These are phyloP conservation scores for Albugo laibachii DNA, from an alignment of 352 stramenopile genomes.

Conservation along the genomic window DNA sequence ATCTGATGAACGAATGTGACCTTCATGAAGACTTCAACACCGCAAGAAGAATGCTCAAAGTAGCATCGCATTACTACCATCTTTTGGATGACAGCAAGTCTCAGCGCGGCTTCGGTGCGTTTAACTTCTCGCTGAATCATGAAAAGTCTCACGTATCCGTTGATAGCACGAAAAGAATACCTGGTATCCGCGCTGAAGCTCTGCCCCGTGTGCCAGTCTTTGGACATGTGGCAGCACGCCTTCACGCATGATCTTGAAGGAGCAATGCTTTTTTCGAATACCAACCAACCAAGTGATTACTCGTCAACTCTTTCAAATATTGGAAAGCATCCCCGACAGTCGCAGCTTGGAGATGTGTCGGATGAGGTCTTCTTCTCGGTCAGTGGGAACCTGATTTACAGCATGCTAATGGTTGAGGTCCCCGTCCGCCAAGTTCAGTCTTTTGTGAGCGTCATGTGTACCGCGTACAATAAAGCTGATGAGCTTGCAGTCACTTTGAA, in stretches of 20 bases:
- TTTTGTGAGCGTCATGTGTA: conserved; percentile 67
- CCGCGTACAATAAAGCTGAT: conserved; percentile 53
- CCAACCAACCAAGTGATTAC: neutral
- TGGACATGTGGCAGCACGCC: conserved; percentile 74
- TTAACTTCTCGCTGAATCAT: neutral
- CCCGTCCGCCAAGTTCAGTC: conserved; percentile 46
- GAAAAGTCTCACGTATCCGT: neutral
- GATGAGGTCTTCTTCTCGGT: conserved; percentile 71
- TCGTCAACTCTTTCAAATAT: conserved; percentile 1
- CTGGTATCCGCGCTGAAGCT: conserved; percentile 33
- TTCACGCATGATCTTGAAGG: conserved; percentile 59
- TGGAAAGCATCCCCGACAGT: too few species aligned
- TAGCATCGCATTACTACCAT: conserved; percentile 62
- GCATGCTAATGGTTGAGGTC: conserved; percentile 72
- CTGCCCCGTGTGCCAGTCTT: conserved; percentile 45
- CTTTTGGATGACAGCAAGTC: conserved; percentile 59
- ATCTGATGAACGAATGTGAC: conserved; percentile 51
- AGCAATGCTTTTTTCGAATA: conserved; percentile 20
- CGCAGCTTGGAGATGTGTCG: conserved; percentile 14
- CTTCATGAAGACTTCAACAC: conserved; percentile 68
- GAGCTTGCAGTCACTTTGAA: conserved; percentile 51
- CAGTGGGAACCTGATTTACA: conserved; percentile 62
- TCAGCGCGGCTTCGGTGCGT: conserved; percentile 47
- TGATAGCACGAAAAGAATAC: conserved; percentile 69
- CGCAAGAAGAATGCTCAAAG: conserved; percentile 53